phyloP scores from a whole-genome alignment of 78 protist genomes.

The Guillardia theta region DNA sequence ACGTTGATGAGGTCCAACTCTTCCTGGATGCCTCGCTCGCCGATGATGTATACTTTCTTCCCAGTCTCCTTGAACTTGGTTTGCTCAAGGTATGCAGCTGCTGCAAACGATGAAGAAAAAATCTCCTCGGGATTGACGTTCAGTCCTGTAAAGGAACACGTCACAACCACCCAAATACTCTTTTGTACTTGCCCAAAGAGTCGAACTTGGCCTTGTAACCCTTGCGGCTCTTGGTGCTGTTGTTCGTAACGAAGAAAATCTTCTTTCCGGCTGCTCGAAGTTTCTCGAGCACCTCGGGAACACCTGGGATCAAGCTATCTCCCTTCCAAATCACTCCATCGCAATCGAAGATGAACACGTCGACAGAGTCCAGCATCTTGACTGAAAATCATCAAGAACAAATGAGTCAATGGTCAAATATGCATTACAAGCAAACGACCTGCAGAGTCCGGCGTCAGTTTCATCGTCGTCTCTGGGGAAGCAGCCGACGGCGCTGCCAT shows the following conservation, averaged over 20 bases:
- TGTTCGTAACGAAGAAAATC: constrained; percentile 49
- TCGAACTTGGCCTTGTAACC: constrained; percentile 50
- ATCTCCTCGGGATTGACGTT: constrained; percentile 38
- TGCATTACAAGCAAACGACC: too few species aligned
- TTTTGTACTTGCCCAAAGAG: background rate
- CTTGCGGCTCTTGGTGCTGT: constrained; percentile 49
- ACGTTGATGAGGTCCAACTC: constrained; percentile 46
- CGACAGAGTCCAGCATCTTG: background rate
- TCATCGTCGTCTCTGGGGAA: too few species aligned
- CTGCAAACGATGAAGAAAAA: constrained; percentile 49
- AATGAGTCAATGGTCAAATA: too few species aligned
- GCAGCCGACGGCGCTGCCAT: too few species aligned
- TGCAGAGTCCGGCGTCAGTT: too few species aligned
- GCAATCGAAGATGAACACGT: constrained; percentile 53
- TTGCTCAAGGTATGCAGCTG: constrained; percentile 58
- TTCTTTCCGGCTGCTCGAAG: constrained; percentile 39
- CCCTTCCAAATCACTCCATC: constrained; percentile 56
- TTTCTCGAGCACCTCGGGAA: constrained; percentile 14
- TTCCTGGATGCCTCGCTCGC: constrained; percentile 54
- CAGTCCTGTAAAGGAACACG: background rate
- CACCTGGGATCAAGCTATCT: constrained; percentile 17
- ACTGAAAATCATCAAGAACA: background rate
- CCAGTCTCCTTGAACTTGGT: constrained; percentile 47
- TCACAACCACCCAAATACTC: background rate
- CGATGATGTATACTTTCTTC: constrained; percentile 52